phyloP scores from a whole-genome alignment of 2,329 filamentous ascomycete species.

The Neopestalotiopsis clavispora region DNA sequence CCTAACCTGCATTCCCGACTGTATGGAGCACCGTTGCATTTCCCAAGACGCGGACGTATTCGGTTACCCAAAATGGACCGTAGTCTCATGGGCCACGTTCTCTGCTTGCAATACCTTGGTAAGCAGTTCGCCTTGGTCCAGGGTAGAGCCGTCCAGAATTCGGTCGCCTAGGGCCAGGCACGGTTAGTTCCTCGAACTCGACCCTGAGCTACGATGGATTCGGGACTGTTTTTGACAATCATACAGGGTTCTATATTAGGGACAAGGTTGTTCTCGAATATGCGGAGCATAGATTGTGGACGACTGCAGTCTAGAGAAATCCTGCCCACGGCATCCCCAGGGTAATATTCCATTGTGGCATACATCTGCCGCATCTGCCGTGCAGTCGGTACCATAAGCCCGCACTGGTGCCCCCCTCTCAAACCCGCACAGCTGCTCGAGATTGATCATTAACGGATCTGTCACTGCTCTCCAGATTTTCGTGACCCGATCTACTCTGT shows the following conservation, averaged over 20 bases:
- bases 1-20: slow-evolving; percentile 1
- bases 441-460: slow-evolving; percentile 1
- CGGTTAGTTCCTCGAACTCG: background rate
- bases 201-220: background rate
- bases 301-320: background rate
- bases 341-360: background rate
- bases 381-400: background rate
- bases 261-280: background rate
- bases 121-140: background rate
- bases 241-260: background rate
- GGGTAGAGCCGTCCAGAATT: background rate
- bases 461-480: background rate
- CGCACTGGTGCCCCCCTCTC: background rate
- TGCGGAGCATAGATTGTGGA: background rate
- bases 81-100: background rate
- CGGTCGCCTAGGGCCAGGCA: background rate
- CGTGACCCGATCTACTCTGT: background rate
- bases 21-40: slow-evolving; percentile 10
- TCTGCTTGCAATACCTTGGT: background rate
- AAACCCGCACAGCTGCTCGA: background rate
- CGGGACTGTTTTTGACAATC: background rate
- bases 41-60: background rate
- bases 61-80: background rate
- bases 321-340: background rate
- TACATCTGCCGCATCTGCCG: background rate